phyloP scores from a whole-genome alignment of 225 moss, liverwort and hornwort genomes.

The Rhytidiadelphus loreus region DNA sequence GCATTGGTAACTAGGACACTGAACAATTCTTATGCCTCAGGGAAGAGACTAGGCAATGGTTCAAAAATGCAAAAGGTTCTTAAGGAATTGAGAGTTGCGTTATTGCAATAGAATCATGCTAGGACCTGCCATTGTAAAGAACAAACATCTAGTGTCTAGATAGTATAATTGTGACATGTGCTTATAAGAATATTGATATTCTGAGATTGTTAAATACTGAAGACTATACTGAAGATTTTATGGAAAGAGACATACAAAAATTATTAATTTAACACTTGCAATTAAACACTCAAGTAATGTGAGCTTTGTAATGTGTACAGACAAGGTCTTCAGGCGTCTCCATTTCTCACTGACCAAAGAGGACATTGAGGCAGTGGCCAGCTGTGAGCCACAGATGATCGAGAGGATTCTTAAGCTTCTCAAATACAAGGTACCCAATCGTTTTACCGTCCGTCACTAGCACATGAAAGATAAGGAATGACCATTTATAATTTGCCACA shows the following conservation, averaged over 20 bases:
- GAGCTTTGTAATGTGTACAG: conserved; percentile 20
- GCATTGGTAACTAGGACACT: background rate
- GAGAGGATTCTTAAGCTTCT: conserved; percentile 95
- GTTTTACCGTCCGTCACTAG: background rate
- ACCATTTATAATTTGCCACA: background rate
- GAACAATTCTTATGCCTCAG: background rate
- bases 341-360: conserved; percentile 88
- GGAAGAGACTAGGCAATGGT: background rate
- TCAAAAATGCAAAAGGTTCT: background rate
- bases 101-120: no score
- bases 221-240: background rate
- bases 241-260: background rate
- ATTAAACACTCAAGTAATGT: background rate
- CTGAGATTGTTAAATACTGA: background rate
- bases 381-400: conserved; percentile 86
- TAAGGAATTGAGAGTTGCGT: background rate
- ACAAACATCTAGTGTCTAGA: background rate
- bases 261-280: background rate
- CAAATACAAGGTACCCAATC: conserved; percentile 68
- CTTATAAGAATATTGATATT: no score
- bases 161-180: background rate
- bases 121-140: background rate
- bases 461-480: no score
- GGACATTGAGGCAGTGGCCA: conserved; percentile 89
- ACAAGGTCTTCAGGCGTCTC: conserved; percentile 88